Base-by-base conservation (phyloP, 768 basidiomycete genomes). In the Trametes meyenii region DNA sequence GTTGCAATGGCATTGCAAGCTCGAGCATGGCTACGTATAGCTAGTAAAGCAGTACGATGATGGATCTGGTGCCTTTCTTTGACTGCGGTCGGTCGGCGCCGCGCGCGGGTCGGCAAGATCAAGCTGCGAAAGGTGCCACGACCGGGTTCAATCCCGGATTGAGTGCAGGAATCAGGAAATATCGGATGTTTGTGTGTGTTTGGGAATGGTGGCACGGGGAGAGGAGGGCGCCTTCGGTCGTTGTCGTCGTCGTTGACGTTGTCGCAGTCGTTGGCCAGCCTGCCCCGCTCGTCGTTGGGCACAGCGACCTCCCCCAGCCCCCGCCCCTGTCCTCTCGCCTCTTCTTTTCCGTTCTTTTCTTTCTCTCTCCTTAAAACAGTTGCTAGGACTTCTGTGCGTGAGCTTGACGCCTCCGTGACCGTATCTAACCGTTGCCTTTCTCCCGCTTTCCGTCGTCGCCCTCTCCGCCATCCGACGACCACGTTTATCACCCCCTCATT, bases 341-440 rank as follows among this genome's bases (percentile, higher is more conserved):
- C 60, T 56, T 56, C 56, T 61, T 63, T 61, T 66, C 50, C 64
- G 59, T 45, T 65, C 61, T 51, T 58, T 64, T 63, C 58, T 63
- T 56, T 63, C 56, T 56, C 58, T 64, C 50, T 67, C 61, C 42
- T 69, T 67, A 66, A 68, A 68, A 70, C 61, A 42, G 52, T 52
- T 67, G 66, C 65, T 60, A 55, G 61, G 59, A 59, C 60, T 62
- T 57, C 63, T 62, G 68, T 67, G 62, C 61, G 66, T 64, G 46
- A 44, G 50, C 62, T 51, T 61, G 56, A 59, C 44, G 56, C 57
- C 60, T 53, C 58, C 46, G 43, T 52, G 55, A 63, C 58, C 65
- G 63, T 66, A 62, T 66, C 67, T 67, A 60, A 70, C 67, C 58
- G 36, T 62, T 61, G 33, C 52, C 51, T 62, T 56, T 46, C 64